Evolutionary conservation across 2,329 filamentous ascomycete species (phyloP).

Genomic region (Akanthomyces uredinophilus): DNA sequence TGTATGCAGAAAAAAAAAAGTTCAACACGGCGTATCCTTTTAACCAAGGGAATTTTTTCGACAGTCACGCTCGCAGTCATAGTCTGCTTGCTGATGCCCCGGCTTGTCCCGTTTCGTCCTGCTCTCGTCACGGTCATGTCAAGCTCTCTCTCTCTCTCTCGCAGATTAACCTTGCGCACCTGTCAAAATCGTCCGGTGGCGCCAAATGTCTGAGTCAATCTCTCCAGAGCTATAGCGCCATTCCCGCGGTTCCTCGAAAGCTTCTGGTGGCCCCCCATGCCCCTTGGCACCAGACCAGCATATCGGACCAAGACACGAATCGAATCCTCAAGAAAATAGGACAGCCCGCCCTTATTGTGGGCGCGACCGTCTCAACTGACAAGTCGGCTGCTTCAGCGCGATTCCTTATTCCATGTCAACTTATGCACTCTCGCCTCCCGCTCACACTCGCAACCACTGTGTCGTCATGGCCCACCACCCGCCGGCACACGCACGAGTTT

Average conservation of each 20-base stretch:
- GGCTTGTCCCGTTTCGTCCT: neutral
- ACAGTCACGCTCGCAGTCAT: neutral
- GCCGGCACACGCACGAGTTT: slow-evolving; percentile 2
- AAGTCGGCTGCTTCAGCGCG: neutral
- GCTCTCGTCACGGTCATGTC: neutral
- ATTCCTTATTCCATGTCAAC: neutral
- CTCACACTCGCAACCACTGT: neutral
- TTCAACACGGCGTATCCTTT: neutral
- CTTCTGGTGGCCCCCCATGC: neutral
- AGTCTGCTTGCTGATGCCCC: neutral
- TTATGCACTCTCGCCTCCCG: slow-evolving; percentile 1
- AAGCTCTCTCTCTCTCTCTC: neutral
- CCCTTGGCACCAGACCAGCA: slow-evolving; percentile 4
- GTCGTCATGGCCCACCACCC: slow-evolving; percentile 11
- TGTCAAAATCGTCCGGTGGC: slow-evolving; percentile 15
- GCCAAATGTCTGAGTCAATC: slow-evolving; percentile 15
- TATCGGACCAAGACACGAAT: slow-evolving; percentile 13
- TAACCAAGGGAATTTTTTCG: neutral
- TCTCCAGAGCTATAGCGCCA: slow-evolving; percentile 12
- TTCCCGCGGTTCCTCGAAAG: slow-evolving; percentile 9
- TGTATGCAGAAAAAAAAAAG: neutral
- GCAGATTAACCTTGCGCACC: slow-evolving; percentile 4
- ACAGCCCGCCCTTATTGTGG: slow-evolving; percentile 4
- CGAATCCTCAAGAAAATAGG: neutral
- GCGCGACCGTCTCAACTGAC: neutral